Evolutionary conservation across 306 rosid species (phyloP), one percentile per base, ranked within the genome.

Genomic region (Rubus idaeus): DNA sequence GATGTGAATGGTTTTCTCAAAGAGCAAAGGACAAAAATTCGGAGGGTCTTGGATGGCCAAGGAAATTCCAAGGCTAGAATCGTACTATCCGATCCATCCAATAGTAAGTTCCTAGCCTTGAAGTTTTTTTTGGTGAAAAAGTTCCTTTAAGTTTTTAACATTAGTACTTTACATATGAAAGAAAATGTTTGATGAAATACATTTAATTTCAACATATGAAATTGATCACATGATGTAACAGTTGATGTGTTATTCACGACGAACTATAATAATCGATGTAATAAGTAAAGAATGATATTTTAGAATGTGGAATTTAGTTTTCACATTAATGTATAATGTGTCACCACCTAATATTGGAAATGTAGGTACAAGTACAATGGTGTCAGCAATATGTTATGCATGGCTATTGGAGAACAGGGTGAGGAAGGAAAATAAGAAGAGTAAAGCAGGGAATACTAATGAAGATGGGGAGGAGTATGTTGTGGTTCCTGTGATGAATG

Each of bases 311-410:
- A 45, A 16, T 63, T 16, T 37, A 21, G 21, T 21, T 21, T 14
- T n/a, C 56, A n/a, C 44, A 20, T 26, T 16, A 4, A 35, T 30
- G 35, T 30, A 30, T 30, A 55, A 71, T 5, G 35, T 71, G 64
- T 39, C 30, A 52, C 21, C 21, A 4, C 30, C 20, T 73, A 1
- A 8, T 50, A 21, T 16, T 76, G 78, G 82, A 47, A 74, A 76
- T 87, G 78, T 71, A 91, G 96, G 96, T 79, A 87, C 97, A 6
- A 82, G 94, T 68, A 88, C 98, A 9, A 91, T 94, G 97, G 94
- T 87, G 72, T 91, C 97, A 2, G 91, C 96, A 7, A 83, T 94
- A 71, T 91, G 98, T 69, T 89, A 90, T 8, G 86, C 94, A 3
- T 94, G 97, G 97, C 79, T 94, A 10, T 68, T 87, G 85, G 87